Base-by-base conservation (phyloP, 495 filamentous ascomycete genomes). In the Talaromyces borbonicus region DNA sequence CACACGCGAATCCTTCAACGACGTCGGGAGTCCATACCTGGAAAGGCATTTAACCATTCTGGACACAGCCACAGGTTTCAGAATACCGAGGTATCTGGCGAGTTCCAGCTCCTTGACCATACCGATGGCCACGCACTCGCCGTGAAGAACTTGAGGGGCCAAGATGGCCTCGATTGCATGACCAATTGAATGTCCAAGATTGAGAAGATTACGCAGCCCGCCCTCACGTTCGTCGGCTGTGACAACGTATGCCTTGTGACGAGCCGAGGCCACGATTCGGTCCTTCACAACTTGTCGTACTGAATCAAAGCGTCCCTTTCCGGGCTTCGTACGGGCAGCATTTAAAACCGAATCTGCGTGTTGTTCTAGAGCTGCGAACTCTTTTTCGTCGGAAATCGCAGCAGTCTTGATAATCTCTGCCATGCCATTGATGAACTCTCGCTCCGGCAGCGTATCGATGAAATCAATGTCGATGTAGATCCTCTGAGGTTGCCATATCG, bases 371-470 rank as follows among this genome's bases (percentile, higher is more conserved):
- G 80, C 75, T 44, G 83, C 72, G 61, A 97, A 98, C 57, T 96
- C 92, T 11, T 73, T 65, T 60, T 90, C 85, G 54, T 94, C 76
- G 75, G 90, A 97, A 51, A 97, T 97, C 45, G 90, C 92, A 5
- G 92, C 92, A 15, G 92, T 98, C 79, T 97, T 97, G 58, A 97
- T 80, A 46, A 98, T 90, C 68, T 98, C 92, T 41, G 90, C 92
- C 88, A 98, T 95, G 44, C 92, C 92, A 63, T 98, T 98, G 63
- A 97, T 88, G 62, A 98, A 90, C 64, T 98, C 90, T 47, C 92
- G 74, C 38, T 83, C 82, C 3, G 90, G 90, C 22, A 98, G 72
- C 6, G 86, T 95, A 58, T 92, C 87, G 54, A 98, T 73, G 60
- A 98, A 97, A 39, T 81, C 78, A 36, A 96, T 74, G 66, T 98